Evolutionary conservation across 495 filamentous ascomycete genomes (phyloP).

Genomic region (Penicillium maclennaniae): DNA sequence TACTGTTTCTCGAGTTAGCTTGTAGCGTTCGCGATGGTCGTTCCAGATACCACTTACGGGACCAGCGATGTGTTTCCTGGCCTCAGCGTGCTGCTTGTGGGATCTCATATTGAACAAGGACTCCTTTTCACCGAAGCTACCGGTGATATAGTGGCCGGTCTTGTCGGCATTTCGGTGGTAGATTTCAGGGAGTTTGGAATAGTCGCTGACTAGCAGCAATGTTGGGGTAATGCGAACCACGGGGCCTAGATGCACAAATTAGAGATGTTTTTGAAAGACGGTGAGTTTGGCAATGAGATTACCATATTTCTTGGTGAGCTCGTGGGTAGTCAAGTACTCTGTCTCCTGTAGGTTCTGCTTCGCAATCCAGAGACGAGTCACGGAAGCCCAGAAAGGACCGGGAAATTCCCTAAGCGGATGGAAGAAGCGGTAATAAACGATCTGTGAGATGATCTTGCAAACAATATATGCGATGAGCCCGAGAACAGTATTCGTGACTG

Average conservation of each 20-base stretch:
- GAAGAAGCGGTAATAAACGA: slow-evolving; percentile 50
- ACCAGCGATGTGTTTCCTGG: slow-evolving; percentile 41
- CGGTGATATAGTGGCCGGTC: slow-evolving; percentile 50
- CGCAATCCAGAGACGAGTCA: slow-evolving; percentile 50
- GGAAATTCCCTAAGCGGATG: slow-evolving; percentile 49
- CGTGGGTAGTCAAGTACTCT: slow-evolving; percentile 35
- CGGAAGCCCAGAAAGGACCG: slow-evolving; percentile 51
- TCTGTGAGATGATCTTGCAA: slow-evolving; percentile 28
- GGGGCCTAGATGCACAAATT: slow-evolving; percentile 20
- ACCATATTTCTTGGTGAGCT: slow-evolving; percentile 50
- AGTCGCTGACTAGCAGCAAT: slow-evolving; percentile 42
- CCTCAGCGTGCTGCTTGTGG: slow-evolving; percentile 46
- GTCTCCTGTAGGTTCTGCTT: slow-evolving; percentile 44
- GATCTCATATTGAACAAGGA: slow-evolving; percentile 48
- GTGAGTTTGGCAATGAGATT: background rate
- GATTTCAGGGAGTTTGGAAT: slow-evolving; percentile 45
- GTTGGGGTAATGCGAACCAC: slow-evolving; percentile 46
- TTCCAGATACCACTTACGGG: slow-evolving; percentile 10
- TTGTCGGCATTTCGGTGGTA: slow-evolving; percentile 56
- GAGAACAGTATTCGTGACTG: slow-evolving; percentile 26
- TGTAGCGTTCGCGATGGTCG: background rate
- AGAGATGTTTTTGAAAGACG: too few relatives aligned
- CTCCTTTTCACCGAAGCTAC: slow-evolving; percentile 45
- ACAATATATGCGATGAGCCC: slow-evolving; percentile 26
- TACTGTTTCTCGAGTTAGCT: slow-evolving; percentile 35